Percentiles rank a stretch among this genome's conserved stretches.
These are phyloP conservation scores for Leishmania tarentolae DNA, from an alignment of 208 protist species.

Conservation along the genomic window DNA sequence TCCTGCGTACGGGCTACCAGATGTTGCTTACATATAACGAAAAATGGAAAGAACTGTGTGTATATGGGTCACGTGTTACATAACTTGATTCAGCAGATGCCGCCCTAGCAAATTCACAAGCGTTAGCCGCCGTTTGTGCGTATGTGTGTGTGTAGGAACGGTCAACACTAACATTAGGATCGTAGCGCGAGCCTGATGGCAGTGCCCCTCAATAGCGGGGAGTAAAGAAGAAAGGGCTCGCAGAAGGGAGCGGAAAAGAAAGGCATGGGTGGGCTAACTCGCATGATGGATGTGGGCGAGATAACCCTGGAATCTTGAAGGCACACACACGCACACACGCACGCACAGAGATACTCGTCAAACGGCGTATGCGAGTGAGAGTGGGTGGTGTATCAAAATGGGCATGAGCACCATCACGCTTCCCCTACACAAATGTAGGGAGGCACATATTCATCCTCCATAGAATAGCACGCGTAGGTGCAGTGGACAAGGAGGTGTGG, in stretches of 20 bases:
- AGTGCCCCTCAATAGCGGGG: no score
- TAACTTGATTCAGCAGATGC: not conserved
- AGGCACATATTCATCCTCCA: not conserved
- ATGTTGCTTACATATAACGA: not conserved
- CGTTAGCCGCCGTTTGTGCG: not conserved
- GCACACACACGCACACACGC: not conserved
- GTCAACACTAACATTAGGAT: no score
- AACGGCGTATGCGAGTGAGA: no score
- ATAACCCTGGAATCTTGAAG: not conserved
- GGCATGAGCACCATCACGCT: no score
- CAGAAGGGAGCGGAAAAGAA: not conserved
- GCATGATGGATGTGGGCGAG: not conserved
- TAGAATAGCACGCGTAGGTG: not conserved
- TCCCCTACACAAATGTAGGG: no score
- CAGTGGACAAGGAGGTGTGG: not conserved
- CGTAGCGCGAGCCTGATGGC: no score
- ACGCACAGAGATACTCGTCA: no score
- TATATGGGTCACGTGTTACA: not conserved
- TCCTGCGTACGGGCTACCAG: not conserved
- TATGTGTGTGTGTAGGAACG: not conserved
- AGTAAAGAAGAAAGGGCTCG: no score
- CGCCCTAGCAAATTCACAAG: not conserved
- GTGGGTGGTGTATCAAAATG: no score
- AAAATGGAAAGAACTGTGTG: not conserved
- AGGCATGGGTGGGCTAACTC: not conserved